phyloP scores from a whole-genome alignment of 495 filamentous ascomycete species.

The Trichoderma orchidacearum region DNA sequence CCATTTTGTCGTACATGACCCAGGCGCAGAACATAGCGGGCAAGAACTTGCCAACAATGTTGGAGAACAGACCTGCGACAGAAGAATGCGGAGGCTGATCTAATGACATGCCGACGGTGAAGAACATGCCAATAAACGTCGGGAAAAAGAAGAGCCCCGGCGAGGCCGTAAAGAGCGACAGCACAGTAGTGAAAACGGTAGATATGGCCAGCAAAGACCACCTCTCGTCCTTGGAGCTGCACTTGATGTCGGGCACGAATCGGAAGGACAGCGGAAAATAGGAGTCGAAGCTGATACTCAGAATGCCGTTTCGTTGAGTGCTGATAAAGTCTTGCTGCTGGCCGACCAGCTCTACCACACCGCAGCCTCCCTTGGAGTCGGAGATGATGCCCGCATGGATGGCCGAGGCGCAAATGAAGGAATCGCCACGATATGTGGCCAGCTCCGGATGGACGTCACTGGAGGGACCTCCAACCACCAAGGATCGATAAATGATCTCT shows the following conservation, averaged over 20 bases:
- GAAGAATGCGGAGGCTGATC: constrained; percentile 53
- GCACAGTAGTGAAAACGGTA: constrained; percentile 45
- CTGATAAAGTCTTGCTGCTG: constrained; percentile 46
- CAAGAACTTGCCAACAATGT: constrained; percentile 56
- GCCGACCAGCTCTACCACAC: constrained; percentile 56
- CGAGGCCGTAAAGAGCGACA: constrained; percentile 58
- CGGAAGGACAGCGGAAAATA: constrained; percentile 65
- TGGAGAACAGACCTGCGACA: constrained; percentile 42
- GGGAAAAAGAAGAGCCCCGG: constrained; percentile 58
- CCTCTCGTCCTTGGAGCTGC: constrained; percentile 47
- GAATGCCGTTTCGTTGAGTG: constrained; percentile 48
- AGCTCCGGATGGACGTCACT: constrained; percentile 17
- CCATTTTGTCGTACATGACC: constrained; percentile 62
- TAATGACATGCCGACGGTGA: constrained; percentile 64
- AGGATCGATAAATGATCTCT: constrained; percentile 51
- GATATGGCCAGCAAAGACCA: constrained; percentile 69
- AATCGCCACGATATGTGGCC: constrained; percentile 62
- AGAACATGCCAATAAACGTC: constrained; percentile 59
- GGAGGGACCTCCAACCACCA: constrained; percentile 63
- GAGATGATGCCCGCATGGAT: constrained; percentile 66
- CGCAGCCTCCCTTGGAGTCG: constrained; percentile 60
- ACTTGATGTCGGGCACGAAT: constrained; percentile 39
- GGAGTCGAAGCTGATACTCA: constrained; percentile 56
- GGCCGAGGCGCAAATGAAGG: constrained; percentile 68
- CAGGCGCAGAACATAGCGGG: constrained; percentile 64